Evolutionary conservation across 306 rosid genomes (phyloP), one percentile per base, ranked within the genome.

Genomic region (Hylodesmum podocarpum): DNA sequence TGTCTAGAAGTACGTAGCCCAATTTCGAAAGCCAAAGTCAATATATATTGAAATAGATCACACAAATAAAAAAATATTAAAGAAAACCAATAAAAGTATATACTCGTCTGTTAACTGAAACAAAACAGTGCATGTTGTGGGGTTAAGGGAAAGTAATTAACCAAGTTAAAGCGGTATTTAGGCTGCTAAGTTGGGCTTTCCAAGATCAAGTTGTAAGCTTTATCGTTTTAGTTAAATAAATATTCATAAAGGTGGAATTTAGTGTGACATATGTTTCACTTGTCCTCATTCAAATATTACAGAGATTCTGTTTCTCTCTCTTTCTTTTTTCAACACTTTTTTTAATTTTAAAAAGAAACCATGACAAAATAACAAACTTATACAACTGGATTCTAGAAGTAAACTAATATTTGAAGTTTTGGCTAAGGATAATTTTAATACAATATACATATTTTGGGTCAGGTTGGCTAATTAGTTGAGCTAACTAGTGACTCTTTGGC

Each of bases 251-350:
- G 65, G 10, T 88, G 85, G 87, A 80, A 58, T 78, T 82, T 82
- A 81, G 82, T 78, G 88, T 82, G 87, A 83, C 80, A 88, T 87
- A 74, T 85, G 57, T 90, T 90, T 86, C 84, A 6, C 72, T 90
- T 94, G 98, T 94, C 91, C 86, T 70, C 80, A 79, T 90, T 91
- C 90, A 83, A 87, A 87, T 79, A 75, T 64, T 78, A 54, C 25
- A 31, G 50, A 90, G 96, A 94, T 91, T 94, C 93, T 85, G 70
- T 65, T 65, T 64, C 74, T 78, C 78, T 66, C 78, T 76, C 72
- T 49, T 6, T 37, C 66, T 31, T 50, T 36, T 76, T 65, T 47
- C 27, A 36, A 63, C 73, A n/a, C 34, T 51, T 51, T 2, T 5
- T 22, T 37, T 8, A 18, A 27, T 34, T 70, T 27, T 18, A 68